These are phyloP conservation scores for Huiozyma naganishii DNA, from an alignment of 805 yeast species.

Conservation along the genomic window DNA sequence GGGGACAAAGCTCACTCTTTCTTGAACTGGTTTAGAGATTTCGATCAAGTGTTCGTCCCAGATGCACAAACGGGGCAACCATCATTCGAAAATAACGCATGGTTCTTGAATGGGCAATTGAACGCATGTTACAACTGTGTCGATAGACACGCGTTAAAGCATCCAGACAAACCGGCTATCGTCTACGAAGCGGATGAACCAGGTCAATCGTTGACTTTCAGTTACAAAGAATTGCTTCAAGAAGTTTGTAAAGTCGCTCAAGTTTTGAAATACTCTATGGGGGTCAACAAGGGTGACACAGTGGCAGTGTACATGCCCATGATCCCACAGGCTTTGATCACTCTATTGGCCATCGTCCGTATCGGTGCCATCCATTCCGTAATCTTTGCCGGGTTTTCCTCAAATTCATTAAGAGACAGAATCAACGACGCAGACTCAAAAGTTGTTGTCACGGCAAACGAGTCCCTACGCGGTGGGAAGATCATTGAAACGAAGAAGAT, in stretches of 20 bases:
- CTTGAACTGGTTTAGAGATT: slow-evolving; percentile 73
- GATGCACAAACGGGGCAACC: slow-evolving; percentile 27
- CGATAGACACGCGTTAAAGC: slow-evolving; percentile 64
- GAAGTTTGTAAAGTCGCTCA: slow-evolving; percentile 66
- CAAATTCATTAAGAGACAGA: slow-evolving; percentile 62
- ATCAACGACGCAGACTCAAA: slow-evolving; percentile 62
- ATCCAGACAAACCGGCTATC: slow-evolving; percentile 65
- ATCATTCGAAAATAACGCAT: slow-evolving; percentile 43
- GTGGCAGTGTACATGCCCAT: slow-evolving; percentile 82
- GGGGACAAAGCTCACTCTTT: slow-evolving; percentile 64
- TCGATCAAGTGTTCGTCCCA: slow-evolving; percentile 40
- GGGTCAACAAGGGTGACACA: slow-evolving; percentile 71
- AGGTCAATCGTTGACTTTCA: slow-evolving; percentile 39
- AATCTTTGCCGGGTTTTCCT: slow-evolving; percentile 75
- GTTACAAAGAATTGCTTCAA: slow-evolving; percentile 61
- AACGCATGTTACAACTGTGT: slow-evolving; percentile 76
- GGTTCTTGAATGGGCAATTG: slow-evolving; percentile 73
- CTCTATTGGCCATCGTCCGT: slow-evolving; percentile 68
- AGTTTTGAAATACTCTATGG: slow-evolving; percentile 47
- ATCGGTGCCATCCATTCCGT: slow-evolving; percentile 81
- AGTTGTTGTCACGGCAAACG: slow-evolving; percentile 71
- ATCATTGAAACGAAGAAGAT: slow-evolving; percentile 71
- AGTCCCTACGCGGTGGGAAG: slow-evolving; percentile 75
- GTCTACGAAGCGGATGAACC: slow-evolving; percentile 79
- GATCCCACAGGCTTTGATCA: slow-evolving; percentile 70